Evolutionary conservation across 2,329 filamentous ascomycete species (phyloP).

Genomic region (Endothia cerciana): DNA sequence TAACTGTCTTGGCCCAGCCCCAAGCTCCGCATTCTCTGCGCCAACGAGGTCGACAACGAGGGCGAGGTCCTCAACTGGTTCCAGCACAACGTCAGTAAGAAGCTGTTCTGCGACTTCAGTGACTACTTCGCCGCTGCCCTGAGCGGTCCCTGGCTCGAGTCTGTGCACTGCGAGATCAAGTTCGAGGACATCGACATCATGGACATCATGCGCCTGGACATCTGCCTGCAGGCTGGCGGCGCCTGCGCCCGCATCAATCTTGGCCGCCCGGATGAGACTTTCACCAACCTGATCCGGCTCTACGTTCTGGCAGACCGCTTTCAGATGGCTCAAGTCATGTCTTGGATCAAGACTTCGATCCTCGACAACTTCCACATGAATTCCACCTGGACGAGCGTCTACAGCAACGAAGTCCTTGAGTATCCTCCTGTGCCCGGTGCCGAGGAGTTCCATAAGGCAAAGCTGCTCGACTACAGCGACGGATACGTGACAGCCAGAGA

Average conservation of each 20-base stretch:
- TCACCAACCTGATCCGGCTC: constrained; percentile 11
- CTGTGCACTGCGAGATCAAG: background rate
- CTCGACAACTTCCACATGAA: background rate
- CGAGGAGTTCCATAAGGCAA: constrained; percentile 4
- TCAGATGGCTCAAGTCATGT: constrained; percentile 9
- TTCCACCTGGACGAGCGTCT: background rate
- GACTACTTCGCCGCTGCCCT: constrained; percentile 11
- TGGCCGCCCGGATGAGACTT: background rate
- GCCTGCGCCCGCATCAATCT: constrained; percentile 1
- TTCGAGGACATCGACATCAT: constrained; percentile 14
- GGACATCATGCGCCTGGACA: constrained; percentile 8
- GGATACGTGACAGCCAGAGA: background rate
- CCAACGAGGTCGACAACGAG: background rate
- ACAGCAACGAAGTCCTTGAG: constrained; percentile 15
- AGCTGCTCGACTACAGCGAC: constrained; percentile 10
- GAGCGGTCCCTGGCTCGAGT: constrained; percentile 11
- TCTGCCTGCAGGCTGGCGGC: constrained; percentile 6
- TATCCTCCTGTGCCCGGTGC: background rate
- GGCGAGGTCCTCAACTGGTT: background rate
- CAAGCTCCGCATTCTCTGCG: constrained; percentile 15
- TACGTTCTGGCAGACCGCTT: constrained; percentile 22
- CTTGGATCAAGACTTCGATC: constrained; percentile 9
- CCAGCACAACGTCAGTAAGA: constrained; percentile 4
- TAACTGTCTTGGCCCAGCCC: constrained; percentile 2
- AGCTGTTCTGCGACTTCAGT: constrained; percentile 18